Conservation (phyloP, 805 yeast genomes). For the Spathaspora girioi region DNA sequence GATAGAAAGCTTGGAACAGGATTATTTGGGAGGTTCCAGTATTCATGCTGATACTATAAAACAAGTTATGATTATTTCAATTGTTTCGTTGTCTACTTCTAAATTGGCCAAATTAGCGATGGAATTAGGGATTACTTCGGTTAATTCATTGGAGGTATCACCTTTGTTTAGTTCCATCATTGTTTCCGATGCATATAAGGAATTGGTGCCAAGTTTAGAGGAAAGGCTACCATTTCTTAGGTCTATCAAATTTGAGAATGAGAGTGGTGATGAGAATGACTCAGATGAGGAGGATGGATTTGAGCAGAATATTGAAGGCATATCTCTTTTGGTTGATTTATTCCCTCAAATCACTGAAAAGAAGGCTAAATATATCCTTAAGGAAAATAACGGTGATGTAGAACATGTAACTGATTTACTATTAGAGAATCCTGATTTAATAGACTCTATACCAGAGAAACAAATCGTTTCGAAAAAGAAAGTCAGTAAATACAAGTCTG, state of each 20-base stretch:
- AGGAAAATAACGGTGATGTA: conserved; percentile 45
- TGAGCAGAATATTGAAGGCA: conserved; percentile 35
- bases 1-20: conserved; percentile 55
- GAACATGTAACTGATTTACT: conserved; percentile 56
- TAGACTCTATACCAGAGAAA: conserved; percentile 22
- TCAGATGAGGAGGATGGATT: conserved; percentile 10
- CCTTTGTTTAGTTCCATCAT: conserved; percentile 58
- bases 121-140: conserved; percentile 42
- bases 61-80: conserved; percentile 49
- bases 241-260: conserved; percentile 6
- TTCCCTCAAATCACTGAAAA: conserved; percentile 59
- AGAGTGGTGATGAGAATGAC: conserved; percentile 7
- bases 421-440: conserved; percentile 56
- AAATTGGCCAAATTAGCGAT: conserved; percentile 41
- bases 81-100: conserved; percentile 45
- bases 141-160: conserved; percentile 39
- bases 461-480: not conserved
- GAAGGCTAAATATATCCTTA: conserved; percentile 48
- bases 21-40: conserved; percentile 57
- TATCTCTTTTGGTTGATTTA: conserved; percentile 40
- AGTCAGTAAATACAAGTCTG: not conserved
- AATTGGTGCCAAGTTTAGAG: conserved; percentile 48
- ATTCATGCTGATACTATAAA: conserved; percentile 43
- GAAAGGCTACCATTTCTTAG: conserved; percentile 49
- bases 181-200: conserved; percentile 44